phyloP scores from a whole-genome alignment of 176 grass and related monocot genomes.

The Lolium rigidum region DNA sequence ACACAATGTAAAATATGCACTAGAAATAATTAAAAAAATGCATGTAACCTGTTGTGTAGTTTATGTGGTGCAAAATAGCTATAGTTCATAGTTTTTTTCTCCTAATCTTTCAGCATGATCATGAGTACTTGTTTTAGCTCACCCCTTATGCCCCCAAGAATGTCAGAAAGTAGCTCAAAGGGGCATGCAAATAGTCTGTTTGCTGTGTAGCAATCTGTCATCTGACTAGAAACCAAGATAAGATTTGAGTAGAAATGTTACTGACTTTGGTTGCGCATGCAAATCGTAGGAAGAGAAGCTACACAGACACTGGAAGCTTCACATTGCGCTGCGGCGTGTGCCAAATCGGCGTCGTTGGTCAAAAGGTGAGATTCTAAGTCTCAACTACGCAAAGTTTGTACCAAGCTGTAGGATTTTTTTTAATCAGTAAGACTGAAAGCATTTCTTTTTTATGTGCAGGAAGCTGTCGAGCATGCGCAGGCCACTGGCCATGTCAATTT shows the following conservation, averaged over 20 bases:
- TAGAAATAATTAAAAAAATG: neutral
- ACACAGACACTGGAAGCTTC: conserved; percentile 86
- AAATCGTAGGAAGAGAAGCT: conserved; percentile 78
- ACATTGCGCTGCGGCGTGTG: conserved; percentile 90
- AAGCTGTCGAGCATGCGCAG: conserved; percentile 89
- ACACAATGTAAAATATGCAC: neutral
- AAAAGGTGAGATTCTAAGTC: conserved; percentile 55
- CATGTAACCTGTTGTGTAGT: neutral
- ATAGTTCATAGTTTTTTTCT: neutral
- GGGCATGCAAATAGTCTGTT: neutral
- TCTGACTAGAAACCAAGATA: neutral
- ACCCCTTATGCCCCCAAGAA: neutral
- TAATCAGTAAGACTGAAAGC: conserved; percentile 1
- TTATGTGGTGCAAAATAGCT: neutral
- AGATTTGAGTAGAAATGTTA: neutral
- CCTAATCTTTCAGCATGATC: neutral
- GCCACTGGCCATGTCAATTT: conserved; percentile 93
- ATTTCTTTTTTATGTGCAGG: conserved; percentile 48
- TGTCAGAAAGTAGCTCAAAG: neutral
- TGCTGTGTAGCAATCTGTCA: neutral
- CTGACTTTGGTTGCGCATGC: conserved; percentile 23
- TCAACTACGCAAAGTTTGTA: neutral
- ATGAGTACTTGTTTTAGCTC: neutral
- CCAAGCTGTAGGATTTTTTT: neutral
- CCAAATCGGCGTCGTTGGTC: conserved; percentile 87